These are phyloP conservation scores for Magnolia changhungtana DNA, from an alignment of 164 flowering plant species.

Conservation along the genomic window DNA sequence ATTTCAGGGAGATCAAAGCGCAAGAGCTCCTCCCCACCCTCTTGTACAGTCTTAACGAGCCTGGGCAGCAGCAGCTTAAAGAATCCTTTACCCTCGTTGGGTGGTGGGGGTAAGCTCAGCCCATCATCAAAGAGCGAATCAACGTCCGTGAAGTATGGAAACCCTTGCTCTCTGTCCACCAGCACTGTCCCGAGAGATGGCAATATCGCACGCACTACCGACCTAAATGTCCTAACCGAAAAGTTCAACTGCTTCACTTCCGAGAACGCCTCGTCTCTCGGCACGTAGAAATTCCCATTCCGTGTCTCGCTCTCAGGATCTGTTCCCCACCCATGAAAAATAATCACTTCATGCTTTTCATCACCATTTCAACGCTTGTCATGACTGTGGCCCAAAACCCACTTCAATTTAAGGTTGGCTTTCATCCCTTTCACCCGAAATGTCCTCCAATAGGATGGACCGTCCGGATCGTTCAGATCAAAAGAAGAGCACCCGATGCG, in stretches of 20 bases:
- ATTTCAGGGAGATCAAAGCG: constrained; percentile 37
- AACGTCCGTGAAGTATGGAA: constrained; percentile 43
- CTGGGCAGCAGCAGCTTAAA: constrained; percentile 16
- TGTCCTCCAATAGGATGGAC: not conserved
- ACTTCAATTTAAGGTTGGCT: no score
- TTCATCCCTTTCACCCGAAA: not conserved
- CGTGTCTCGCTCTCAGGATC: constrained; percentile 33
- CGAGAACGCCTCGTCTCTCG: constrained; percentile 40
- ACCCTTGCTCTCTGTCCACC: constrained; percentile 12
- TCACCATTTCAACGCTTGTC: not conserved
- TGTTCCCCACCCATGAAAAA: constrained; percentile 1
- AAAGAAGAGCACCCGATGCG: not conserved
- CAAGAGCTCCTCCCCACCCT: constrained; percentile 15
- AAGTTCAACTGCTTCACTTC: constrained; percentile 26
- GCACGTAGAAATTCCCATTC: constrained; percentile 24
- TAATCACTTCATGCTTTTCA: not conserved
- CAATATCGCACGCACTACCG: constrained; percentile 24
- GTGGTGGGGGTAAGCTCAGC: constrained; percentile 17
- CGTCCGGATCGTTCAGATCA: not conserved
- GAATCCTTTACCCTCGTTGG: constrained; percentile 1
- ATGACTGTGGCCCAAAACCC: no score
- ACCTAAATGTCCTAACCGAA: constrained; percentile 3
- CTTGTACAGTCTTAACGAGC: constrained; percentile 16
- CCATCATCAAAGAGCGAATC: constrained; percentile 45
- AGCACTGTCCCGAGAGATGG: constrained; percentile 18